These are phyloP conservation scores for Lepidium sativum DNA, from an alignment of 345 rosid genomes.

Conservation along the genomic window DNA sequence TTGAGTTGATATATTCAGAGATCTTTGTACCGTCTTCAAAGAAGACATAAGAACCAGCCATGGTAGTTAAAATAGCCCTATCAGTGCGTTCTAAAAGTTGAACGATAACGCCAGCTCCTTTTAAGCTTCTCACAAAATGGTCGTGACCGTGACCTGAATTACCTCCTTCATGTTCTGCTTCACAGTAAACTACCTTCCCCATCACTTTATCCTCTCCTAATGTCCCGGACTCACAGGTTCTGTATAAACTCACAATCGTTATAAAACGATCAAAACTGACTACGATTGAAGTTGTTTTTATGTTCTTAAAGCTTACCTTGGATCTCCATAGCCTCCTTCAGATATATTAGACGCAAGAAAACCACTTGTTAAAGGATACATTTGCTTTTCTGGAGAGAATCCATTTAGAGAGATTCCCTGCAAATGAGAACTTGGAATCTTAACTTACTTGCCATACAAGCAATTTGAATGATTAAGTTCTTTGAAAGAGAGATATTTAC, in stretches of 20 bases:
- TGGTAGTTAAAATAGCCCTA: constrained; percentile 28
- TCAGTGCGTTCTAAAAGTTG: constrained; percentile 24
- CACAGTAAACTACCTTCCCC: constrained; percentile 68
- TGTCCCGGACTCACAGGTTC: constrained; percentile 58
- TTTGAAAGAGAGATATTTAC: constrained; percentile 26
- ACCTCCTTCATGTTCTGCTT: constrained; percentile 21
- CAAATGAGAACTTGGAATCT: background rate
- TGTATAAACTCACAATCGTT: constrained; percentile 3
- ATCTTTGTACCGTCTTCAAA: constrained; percentile 37
- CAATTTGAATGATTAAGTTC: background rate
- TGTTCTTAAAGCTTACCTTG: constrained; percentile 30
- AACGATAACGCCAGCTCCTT: constrained; percentile 51
- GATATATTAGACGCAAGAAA: constrained; percentile 39
- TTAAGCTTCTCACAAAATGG: constrained; percentile 27
- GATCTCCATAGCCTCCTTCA: constrained; percentile 31
- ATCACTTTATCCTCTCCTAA: constrained; percentile 42
- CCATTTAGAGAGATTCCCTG: constrained; percentile 69
- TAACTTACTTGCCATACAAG: background rate
- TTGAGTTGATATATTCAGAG: constrained; percentile 57
- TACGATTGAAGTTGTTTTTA: background rate
- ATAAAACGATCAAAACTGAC: background rate
- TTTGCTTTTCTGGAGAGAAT: constrained; percentile 38
- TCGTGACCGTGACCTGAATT: constrained; percentile 47
- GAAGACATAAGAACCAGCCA: constrained; percentile 36
- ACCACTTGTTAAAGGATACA: constrained; percentile 65